Evolutionary conservation across 495 filamentous ascomycete genomes (phyloP).

Genomic region (Lasiosphaeris hirsuta): DNA sequence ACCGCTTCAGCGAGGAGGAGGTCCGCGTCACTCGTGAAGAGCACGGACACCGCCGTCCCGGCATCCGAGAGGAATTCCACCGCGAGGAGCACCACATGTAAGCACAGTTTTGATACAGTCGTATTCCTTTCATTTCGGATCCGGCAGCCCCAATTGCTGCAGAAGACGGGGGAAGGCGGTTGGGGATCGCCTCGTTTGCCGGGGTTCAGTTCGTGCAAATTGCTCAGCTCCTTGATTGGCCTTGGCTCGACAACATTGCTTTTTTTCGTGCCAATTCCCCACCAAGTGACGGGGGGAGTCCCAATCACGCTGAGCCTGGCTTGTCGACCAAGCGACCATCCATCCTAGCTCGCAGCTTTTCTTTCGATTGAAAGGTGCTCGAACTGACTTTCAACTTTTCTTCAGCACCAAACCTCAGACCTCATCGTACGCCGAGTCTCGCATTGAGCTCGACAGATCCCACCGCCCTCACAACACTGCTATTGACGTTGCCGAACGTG

Average conservation of each 20-base stretch:
- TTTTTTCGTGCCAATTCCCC: conserved; percentile 10
- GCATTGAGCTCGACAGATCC: conserved; percentile 55
- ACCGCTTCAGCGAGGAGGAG: conserved; percentile 75
- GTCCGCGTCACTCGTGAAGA: conserved; percentile 68
- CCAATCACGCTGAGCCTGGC: conserved; percentile 7
- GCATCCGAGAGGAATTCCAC: conserved; percentile 46
- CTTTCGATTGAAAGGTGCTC: conserved; percentile 1
- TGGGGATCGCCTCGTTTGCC: not conserved
- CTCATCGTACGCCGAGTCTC: conserved; percentile 55
- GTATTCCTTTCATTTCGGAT: not conserved
- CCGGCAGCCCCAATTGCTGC: not conserved
- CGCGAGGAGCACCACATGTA: conserved; percentile 50
- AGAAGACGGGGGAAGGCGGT: not conserved
- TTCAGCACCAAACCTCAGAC: conserved; percentile 49
- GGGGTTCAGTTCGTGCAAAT: conserved; percentile 10
- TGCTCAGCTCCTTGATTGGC: conserved; percentile 4
- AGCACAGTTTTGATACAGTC: conserved; percentile 17
- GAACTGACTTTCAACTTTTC: conserved; percentile 22
- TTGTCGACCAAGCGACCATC: conserved; percentile 31
- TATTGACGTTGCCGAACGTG: conserved; percentile 79
- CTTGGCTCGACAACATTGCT: conserved; percentile 7
- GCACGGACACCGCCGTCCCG: conserved; percentile 63
- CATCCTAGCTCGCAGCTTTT: not conserved
- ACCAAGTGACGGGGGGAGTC: conserved; percentile 1
- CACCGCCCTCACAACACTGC: conserved; percentile 51